These are phyloP conservation scores for Ilex paraguariensis DNA, from an alignment of 305 asterid genomes.

Conservation along the genomic window DNA sequence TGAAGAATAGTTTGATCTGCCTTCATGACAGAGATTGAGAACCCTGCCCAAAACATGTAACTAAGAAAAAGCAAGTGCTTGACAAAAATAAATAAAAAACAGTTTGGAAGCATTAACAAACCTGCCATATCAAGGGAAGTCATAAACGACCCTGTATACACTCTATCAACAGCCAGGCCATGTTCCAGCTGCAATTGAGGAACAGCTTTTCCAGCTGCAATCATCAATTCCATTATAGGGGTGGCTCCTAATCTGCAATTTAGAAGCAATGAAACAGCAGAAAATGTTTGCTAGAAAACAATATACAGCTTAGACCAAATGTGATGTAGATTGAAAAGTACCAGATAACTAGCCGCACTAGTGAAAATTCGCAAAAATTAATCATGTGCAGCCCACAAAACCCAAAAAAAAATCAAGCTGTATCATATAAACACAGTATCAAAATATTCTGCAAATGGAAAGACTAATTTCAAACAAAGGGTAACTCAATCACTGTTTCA, in stretches of 20 bases:
- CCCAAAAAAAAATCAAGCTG: too few relatives aligned
- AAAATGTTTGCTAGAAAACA: too few relatives aligned
- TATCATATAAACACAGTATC: too few relatives aligned
- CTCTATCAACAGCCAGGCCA: slow-evolving; percentile 97
- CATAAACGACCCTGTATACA: slow-evolving; percentile 97
- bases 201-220: slow-evolving; percentile 88
- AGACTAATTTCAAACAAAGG: neutral
- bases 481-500: too few relatives aligned
- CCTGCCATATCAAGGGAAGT: slow-evolving; percentile 99
- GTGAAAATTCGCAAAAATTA: too few relatives aligned
- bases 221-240: slow-evolving; percentile 95
- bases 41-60: slow-evolving; percentile 43
- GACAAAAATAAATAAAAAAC: neutral
- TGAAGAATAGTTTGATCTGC: slow-evolving; percentile 62
- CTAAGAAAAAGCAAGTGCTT: slow-evolving; percentile 10
- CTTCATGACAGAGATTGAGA: slow-evolving; percentile 91
- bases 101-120: slow-evolving; percentile 13
- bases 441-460: neutral
- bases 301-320: too few relatives aligned
- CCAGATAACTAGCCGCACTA: too few relatives aligned
- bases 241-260: slow-evolving; percentile 87
- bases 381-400: too few relatives aligned
- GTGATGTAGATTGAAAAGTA: too few relatives aligned
- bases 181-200: slow-evolving; percentile 91
- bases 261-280: slow-evolving; percentile 7